A percentile compares a stretch with the other conserved stretches of the same genome.
Evolutionary conservation across 78 protist species (phyloP).

Genomic region (Cavenderia fasciculata): DNA sequence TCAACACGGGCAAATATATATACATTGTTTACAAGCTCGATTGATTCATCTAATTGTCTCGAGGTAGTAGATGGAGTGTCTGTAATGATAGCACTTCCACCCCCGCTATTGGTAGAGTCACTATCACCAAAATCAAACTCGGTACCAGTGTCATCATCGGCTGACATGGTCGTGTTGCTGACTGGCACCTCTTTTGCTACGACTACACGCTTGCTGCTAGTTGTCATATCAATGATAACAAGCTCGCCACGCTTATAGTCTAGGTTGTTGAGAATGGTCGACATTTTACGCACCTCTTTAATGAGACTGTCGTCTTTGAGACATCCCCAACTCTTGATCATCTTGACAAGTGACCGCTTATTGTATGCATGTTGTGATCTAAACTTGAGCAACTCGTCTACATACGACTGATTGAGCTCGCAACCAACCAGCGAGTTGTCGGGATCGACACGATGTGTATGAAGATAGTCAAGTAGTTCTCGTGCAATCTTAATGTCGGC

Average conservation of each 20-base stretch:
- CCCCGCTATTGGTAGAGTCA: background rate
- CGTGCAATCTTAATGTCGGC: conserved; percentile 37
- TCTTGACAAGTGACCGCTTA: conserved; percentile 46
- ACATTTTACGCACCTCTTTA: conserved; percentile 52
- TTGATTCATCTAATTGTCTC: conserved; percentile 17
- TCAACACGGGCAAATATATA: conserved; percentile 72
- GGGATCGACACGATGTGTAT: conserved; percentile 37
- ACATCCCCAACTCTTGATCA: conserved; percentile 58
- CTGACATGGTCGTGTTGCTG: background rate
- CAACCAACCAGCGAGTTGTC: conserved; percentile 69
- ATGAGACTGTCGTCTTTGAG: conserved; percentile 41
- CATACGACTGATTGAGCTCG: conserved; percentile 33
- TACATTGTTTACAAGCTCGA: background rate
- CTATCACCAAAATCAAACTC: background rate
- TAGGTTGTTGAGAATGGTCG: conserved; percentile 16
- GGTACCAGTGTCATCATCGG: background rate
- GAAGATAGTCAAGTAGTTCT: conserved; percentile 37
- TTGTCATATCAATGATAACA: conserved; percentile 7
- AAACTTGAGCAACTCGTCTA: conserved; percentile 38
- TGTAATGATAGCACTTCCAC: background rate
- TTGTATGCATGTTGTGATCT: conserved; percentile 54
- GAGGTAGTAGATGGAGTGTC: too few species aligned
- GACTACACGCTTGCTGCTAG: background rate
- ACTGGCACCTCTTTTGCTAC: background rate
- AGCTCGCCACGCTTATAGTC: conserved; percentile 66